These are phyloP conservation scores for Chalciporus sphaerocephalus DNA, from an alignment of 768 basidiomycete species.

Conservation along the genomic window DNA sequence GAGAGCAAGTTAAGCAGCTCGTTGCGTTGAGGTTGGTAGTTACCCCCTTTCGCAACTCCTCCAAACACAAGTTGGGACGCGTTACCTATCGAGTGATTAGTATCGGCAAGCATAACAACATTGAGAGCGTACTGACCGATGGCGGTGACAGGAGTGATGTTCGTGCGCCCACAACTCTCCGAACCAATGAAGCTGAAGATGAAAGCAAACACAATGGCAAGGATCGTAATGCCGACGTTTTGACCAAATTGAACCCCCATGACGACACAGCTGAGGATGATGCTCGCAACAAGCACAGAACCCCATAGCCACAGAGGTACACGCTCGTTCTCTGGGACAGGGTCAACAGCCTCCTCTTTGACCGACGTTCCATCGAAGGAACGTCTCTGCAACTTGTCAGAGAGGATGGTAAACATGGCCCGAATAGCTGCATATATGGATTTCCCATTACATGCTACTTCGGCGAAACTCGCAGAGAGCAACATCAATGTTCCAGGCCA, in stretches of 20 bases:
- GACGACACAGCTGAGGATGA: slow-evolving; percentile 48
- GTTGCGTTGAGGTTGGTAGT: slow-evolving; percentile 13
- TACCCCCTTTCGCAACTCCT: slow-evolving; percentile 50
- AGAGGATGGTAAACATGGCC: slow-evolving; percentile 1
- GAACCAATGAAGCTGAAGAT: slow-evolving; percentile 66
- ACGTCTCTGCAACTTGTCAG: slow-evolving; percentile 3
- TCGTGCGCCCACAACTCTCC: slow-evolving; percentile 55
- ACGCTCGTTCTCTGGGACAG: slow-evolving; percentile 50
- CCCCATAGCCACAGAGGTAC: slow-evolving; percentile 56
- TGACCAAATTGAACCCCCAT: slow-evolving; percentile 51
- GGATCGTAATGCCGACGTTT: slow-evolving; percentile 39
- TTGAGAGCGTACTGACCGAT: slow-evolving; percentile 30
- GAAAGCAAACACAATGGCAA: slow-evolving; percentile 53
- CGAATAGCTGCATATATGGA: slow-evolving; percentile 14
- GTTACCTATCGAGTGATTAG: slow-evolving; percentile 17
- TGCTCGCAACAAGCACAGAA: slow-evolving; percentile 42
- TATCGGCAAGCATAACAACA: not conserved
- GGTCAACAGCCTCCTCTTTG: slow-evolving; percentile 44
- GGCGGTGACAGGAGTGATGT: slow-evolving; percentile 58
- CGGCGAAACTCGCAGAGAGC: slow-evolving; percentile 41
- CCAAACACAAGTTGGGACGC: slow-evolving; percentile 67
- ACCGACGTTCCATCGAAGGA: not conserved
- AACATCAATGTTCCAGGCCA: slow-evolving; percentile 41
- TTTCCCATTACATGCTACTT: slow-evolving; percentile 24
- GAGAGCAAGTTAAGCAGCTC: slow-evolving; percentile 23